Base-by-base conservation (phyloP, 78 protist genomes). In the Planoprotostelium fungivorum region DNA sequence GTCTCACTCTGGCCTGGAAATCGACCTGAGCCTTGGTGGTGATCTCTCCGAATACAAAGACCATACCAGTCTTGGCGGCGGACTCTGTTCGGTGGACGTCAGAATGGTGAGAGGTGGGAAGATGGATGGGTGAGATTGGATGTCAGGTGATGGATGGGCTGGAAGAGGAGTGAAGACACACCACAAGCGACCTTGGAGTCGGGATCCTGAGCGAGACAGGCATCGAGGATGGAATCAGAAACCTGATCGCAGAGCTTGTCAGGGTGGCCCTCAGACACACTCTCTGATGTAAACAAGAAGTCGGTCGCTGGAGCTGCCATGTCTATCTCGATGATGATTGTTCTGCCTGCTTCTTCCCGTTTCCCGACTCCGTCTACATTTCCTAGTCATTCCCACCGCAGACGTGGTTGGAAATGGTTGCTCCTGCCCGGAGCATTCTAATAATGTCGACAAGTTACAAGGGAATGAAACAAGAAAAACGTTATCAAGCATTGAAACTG, bases 181-280 rank as follows among this genome's bases (percentile, higher is more conserved):
- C 96, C 98, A 93, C 99, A 96, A 29, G 99, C 99, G n/a, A 98
- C 99, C 94, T 95, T 95, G 36, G 99, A 96, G 36, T 51, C 0
- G 84, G 98, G 99, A 94, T 99, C 99, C 89, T 92, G 94, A 5
- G 96, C 96, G 37, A 99, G 97, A 97, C 99, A 99, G 29, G 99
- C 99, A 73, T 99, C 99, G 86, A 99, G 97, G 83, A 99, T 93
- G 36, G 99, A 97, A 91, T 99, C 99, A 0, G 99, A 99, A 35
- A 99, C 96, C 96, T 97, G 99, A 88, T 99, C 99, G 94, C 99
- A 96, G 37, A 99, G 84, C 96, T 99, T 99, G 97, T 99, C 99
- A 16, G 73, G 73, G 73, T 51, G 73, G 16, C 73, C 73, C 73
- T 51, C 73, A 16, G 73, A 51, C 73, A 51, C 73, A 16, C 31